Percentiles rank a stretch among this genome's conserved stretches.
Evolutionary conservation across 768 basidiomycete genomes (phyloP).

Genomic region (Trametes sanguinea): DNA sequence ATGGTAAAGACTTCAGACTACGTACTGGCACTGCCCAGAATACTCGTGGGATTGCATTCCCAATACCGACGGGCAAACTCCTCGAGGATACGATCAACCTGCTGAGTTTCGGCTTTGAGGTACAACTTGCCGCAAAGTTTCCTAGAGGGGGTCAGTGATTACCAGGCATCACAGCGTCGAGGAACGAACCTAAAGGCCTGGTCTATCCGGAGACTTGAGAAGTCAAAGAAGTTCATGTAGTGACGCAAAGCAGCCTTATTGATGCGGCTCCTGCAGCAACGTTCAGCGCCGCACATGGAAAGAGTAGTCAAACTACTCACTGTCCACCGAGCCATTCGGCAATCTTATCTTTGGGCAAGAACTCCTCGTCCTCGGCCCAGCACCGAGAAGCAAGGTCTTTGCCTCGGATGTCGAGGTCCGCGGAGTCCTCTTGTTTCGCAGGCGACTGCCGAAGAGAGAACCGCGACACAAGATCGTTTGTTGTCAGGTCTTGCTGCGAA

Average conservation of each 20-base stretch:
- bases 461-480: constrained; percentile 53
- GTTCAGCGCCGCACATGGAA: constrained; percentile 2
- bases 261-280: constrained; percentile 58
- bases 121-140: constrained; percentile 89
- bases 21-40: constrained; percentile 88
- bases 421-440: constrained; percentile 47
- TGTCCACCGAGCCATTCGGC: constrained; percentile 94
- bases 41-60: constrained; percentile 79
- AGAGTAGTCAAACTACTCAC: constrained; percentile 53
- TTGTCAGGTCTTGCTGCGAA: constrained; percentile 59
- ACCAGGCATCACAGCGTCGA: background rate
- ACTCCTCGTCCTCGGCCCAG: constrained; percentile 84
- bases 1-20: constrained; percentile 9
- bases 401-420: constrained; percentile 63
- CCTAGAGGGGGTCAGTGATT: constrained; percentile 41
- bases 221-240: constrained; percentile 92
- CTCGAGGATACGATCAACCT: constrained; percentile 94
- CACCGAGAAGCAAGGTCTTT: constrained; percentile 76
- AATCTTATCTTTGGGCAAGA: constrained; percentile 86
- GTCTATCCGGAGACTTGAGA: constrained; percentile 78
- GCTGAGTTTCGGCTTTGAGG: constrained; percentile 95
- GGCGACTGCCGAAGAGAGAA: constrained; percentile 41
- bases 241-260: constrained; percentile 74
- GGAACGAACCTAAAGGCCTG: constrained; percentile 81
- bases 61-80: constrained; percentile 89